A percentile compares a stretch with the other conserved stretches of the same genome.
Evolutionary conservation across 108 stramenopile species (phyloP).

Genomic region (Discostella stelligeroides): DNA sequence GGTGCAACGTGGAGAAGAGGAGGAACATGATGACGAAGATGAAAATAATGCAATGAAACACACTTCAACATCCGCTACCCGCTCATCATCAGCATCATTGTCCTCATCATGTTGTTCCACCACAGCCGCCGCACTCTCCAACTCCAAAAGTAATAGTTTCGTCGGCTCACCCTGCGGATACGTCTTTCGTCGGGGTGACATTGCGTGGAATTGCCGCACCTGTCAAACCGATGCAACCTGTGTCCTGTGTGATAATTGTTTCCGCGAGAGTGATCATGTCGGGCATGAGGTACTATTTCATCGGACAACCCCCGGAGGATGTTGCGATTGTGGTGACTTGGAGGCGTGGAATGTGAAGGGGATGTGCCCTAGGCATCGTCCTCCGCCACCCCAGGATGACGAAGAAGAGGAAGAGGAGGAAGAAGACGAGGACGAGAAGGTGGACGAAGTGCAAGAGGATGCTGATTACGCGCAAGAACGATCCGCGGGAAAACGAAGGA

Average conservation of each 20-base stretch:
- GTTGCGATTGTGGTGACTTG: slow-evolving; percentile 99
- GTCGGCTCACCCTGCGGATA: slow-evolving; percentile 87
- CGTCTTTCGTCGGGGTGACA: slow-evolving; percentile 93
- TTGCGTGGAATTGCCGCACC: slow-evolving; percentile 98
- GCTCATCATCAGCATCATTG: slow-evolving; percentile 14
- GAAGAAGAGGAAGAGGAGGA: slow-evolving; percentile 14
- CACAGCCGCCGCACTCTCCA: slow-evolving; percentile 6
- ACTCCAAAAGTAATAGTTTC: neutral
- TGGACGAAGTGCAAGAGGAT: slow-evolving; percentile 11
- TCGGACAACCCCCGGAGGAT: slow-evolving; percentile 94
- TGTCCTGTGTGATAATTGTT: slow-evolving; percentile 96
- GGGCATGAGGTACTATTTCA: slow-evolving; percentile 99
- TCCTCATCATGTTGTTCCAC: slow-evolving; percentile 6
- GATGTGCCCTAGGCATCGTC: slow-evolving; percentile 87
- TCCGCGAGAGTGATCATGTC: slow-evolving; percentile 85
- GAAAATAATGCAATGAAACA: slow-evolving; percentile 2
- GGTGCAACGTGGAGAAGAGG: neutral
- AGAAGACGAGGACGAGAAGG: slow-evolving; percentile 28
- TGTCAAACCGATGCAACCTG: slow-evolving; percentile 96
- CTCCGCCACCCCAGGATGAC: slow-evolving; percentile 14
- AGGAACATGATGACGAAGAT: neutral
- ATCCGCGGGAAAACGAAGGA: slow-evolving; percentile 43
- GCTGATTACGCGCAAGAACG: slow-evolving; percentile 11
- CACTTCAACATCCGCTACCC: no score
- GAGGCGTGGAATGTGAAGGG: slow-evolving; percentile 95